These are phyloP conservation scores for Fusarium pseudoanthophilum DNA, from an alignment of 2,329 filamentous ascomycete species.

Conservation along the genomic window DNA sequence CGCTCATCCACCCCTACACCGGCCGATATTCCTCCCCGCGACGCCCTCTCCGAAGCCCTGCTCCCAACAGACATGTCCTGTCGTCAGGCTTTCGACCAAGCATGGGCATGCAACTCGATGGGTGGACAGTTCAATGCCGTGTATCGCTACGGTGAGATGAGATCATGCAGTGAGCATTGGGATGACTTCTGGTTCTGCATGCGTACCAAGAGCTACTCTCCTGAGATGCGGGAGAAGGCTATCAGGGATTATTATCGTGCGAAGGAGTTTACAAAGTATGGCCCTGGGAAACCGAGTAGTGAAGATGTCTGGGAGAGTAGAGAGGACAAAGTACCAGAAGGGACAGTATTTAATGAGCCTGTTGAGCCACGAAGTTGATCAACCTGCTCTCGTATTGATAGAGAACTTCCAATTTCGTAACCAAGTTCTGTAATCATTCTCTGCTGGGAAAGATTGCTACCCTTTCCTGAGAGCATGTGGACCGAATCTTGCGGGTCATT, in stretches of 20 bases:
- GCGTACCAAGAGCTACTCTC: constrained; percentile 75
- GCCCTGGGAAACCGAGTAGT: constrained; percentile 72
- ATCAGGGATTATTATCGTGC: constrained; percentile 75
- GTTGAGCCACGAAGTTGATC: constrained; percentile 47
- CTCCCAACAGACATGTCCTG: constrained; percentile 89
- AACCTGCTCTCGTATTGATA: constrained; percentile 2
- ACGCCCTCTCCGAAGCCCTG: constrained; percentile 71
- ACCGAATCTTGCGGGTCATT: not conserved
- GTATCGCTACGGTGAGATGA: constrained; percentile 84
- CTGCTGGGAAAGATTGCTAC: not conserved
- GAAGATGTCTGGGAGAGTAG: constrained; percentile 91
- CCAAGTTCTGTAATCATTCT: not conserved
- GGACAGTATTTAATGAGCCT: constrained; percentile 56
- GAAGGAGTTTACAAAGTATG: constrained; percentile 74
- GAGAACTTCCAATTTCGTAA: not conserved
- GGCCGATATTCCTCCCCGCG: constrained; percentile 44
- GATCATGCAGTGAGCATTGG: constrained; percentile 86
- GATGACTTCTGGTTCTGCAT: constrained; percentile 98
- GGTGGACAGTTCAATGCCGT: constrained; percentile 92
- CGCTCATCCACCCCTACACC: constrained; percentile 39
- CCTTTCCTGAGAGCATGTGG: no score
- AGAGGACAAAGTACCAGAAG: constrained; percentile 65
- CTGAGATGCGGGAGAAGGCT: constrained; percentile 67
- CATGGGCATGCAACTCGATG: constrained; percentile 92
- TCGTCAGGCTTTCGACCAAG: constrained; percentile 87